Percentiles rank a stretch among this genome's conserved stretches.
phyloP scores from a whole-genome alignment of 179 eudicot genomes.

The Pouteria campechiana region DNA sequence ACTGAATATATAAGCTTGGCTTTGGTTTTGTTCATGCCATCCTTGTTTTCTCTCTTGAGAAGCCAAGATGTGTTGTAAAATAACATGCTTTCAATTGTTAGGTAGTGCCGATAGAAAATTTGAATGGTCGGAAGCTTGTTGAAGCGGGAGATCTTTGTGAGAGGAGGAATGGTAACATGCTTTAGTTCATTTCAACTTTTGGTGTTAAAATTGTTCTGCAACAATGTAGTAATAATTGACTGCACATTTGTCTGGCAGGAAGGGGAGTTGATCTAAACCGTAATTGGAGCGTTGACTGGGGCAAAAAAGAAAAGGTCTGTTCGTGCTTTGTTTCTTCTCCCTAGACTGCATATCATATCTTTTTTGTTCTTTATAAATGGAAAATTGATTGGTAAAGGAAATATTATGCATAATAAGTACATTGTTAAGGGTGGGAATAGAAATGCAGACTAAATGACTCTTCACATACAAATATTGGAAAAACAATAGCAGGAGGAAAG shows the following conservation, averaged over 20 bases:
- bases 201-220: no score
- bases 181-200: no score
- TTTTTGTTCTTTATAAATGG: no score
- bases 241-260: slow-evolving; percentile 56
- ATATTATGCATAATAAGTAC: no score
- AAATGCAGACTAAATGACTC: no score
- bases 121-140: slow-evolving; percentile 87
- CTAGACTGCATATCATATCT: not conserved
- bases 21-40: no score
- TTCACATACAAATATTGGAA: no score
- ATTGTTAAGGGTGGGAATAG: no score
- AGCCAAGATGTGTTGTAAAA: not conserved
- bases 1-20: no score
- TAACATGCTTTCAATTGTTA: slow-evolving; percentile 18
- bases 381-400: no score
- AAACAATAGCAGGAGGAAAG: no score
- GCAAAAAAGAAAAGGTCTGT: slow-evolving; percentile 86
- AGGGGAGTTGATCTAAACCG: slow-evolving; percentile 99
- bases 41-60: not conserved
- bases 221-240: no score
- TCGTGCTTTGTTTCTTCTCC: not conserved
- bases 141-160: slow-evolving; percentile 95
- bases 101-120: slow-evolving; percentile 92
- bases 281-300: slow-evolving; percentile 99
- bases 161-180: slow-evolving; percentile 79